Conservation (phyloP, 1,284 basidiomycete species). For the Sporisorium scitamineum region DNA sequence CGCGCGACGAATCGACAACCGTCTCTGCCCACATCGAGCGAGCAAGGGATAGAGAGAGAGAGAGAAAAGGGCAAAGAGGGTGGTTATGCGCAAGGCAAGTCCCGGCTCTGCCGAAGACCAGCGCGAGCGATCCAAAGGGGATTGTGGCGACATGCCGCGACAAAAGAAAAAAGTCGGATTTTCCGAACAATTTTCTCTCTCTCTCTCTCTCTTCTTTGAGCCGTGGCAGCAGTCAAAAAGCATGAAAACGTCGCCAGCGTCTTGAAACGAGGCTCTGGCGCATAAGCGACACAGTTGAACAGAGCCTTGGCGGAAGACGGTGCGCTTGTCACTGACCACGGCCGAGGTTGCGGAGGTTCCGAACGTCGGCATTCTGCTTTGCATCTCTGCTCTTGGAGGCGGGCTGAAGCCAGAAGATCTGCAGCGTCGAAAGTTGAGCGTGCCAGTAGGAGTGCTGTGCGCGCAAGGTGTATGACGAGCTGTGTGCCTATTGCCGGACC, state of each 20-base stretch:
- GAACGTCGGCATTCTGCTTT: background rate
- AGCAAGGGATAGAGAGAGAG: background rate
- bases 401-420: background rate
- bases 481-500: background rate
- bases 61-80: background rate
- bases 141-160: constrained; percentile 8
- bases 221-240: constrained; percentile 2
- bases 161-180: constrained; percentile 6
- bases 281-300: constrained; percentile 28
- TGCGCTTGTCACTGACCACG: background rate
- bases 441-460: background rate
- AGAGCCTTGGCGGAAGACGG: background rate
- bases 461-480: background rate
- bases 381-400: background rate
- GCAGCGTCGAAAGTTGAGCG: background rate
- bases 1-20: background rate
- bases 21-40: background rate
- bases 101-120: background rate
- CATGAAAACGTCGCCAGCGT: background rate
- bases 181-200: constrained; percentile 2
- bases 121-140: background rate
- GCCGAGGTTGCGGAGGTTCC: background rate
- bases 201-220: background rate
- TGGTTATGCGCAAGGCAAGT: background rate
- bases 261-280: constrained; percentile 7